phyloP scores from a whole-genome alignment of 805 yeast genomes.

The Peterozyma xylosa region DNA sequence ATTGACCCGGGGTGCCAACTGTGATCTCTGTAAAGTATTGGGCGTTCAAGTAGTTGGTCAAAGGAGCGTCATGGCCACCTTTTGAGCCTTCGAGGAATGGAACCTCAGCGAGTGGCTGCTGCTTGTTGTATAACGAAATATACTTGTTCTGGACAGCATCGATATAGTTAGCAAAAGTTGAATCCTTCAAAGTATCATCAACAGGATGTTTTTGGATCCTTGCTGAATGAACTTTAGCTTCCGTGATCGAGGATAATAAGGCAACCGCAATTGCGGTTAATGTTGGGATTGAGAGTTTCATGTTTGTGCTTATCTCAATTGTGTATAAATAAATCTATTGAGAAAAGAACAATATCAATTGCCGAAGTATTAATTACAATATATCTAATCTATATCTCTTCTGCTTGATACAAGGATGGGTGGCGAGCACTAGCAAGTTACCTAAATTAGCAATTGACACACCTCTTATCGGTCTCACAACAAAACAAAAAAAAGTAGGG shows the following conservation, averaged over 20 bases:
- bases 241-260: constrained; percentile 20
- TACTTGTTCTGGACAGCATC: constrained; percentile 42
- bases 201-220: constrained; percentile 38
- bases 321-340: too few species aligned
- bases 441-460: too few species aligned
- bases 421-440: too few species aligned
- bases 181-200: constrained; percentile 38
- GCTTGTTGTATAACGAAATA: constrained; percentile 24
- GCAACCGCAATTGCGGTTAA: constrained; percentile 36
- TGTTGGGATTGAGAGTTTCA: constrained; percentile 25
- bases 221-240: constrained; percentile 40
- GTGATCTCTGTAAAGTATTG: constrained; percentile 91
- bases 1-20: constrained; percentile 89
- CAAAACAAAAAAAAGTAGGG: too few species aligned
- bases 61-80: constrained; percentile 66
- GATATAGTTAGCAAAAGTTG: constrained; percentile 38
- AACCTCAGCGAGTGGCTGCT: constrained; percentile 23
- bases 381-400: too few species aligned
- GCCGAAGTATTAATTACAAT: too few species aligned
- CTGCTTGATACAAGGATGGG: too few species aligned
- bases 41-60: constrained; percentile 91
- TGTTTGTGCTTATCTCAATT: constrained; percentile 4
- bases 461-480: too few species aligned
- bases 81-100: constrained; percentile 31
- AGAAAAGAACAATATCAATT: too few species aligned